A percentile compares a stretch with the other conserved stretches of the same genome.
phyloP scores from a whole-genome alignment of 768 basidiomycete genomes.

The Rhizopogon vinicolor region DNA sequence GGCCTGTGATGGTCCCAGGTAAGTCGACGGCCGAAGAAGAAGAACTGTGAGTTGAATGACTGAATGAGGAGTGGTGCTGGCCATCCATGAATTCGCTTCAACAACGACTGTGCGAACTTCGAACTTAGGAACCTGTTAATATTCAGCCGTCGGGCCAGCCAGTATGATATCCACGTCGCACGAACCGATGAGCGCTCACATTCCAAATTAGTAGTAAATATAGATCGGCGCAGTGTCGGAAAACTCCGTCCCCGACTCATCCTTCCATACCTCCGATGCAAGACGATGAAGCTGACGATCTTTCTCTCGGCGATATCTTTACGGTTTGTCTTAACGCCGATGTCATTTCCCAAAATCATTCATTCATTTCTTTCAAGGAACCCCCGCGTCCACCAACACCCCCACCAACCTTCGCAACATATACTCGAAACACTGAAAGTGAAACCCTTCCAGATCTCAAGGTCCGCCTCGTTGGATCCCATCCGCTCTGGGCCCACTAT shows the following conservation, averaged over 20 bases:
- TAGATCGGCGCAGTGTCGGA: background rate
- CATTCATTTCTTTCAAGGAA: conserved; percentile 33
- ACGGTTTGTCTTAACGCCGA: conserved; percentile 32
- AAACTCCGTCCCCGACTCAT: too few relatives aligned
- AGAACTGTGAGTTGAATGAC: conserved; percentile 29
- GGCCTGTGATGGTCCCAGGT: conserved; percentile 38
- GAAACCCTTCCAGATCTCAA: conserved; percentile 30
- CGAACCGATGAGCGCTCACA: too few relatives aligned
- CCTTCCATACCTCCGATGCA: background rate
- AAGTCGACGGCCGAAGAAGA: conserved; percentile 56
- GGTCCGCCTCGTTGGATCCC: conserved; percentile 72
- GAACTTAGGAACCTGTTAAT: too few relatives aligned
- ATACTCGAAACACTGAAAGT: conserved; percentile 34
- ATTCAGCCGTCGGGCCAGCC: too few relatives aligned
- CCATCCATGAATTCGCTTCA: conserved; percentile 1
- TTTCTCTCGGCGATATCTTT: conserved; percentile 44
- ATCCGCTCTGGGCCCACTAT: conserved; percentile 80
- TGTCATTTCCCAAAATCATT: background rate
- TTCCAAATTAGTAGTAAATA: background rate
- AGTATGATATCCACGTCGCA: background rate
- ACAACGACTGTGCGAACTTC: too few relatives aligned
- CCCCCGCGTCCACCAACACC: conserved; percentile 65
- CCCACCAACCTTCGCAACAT: conserved; percentile 49
- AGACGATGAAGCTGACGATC: conserved; percentile 27
- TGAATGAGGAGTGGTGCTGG: background rate